These are phyloP conservation scores for Apophysomyces trapeziformis DNA, from an alignment of 371 early-diverging fungal species.

Conservation along the genomic window DNA sequence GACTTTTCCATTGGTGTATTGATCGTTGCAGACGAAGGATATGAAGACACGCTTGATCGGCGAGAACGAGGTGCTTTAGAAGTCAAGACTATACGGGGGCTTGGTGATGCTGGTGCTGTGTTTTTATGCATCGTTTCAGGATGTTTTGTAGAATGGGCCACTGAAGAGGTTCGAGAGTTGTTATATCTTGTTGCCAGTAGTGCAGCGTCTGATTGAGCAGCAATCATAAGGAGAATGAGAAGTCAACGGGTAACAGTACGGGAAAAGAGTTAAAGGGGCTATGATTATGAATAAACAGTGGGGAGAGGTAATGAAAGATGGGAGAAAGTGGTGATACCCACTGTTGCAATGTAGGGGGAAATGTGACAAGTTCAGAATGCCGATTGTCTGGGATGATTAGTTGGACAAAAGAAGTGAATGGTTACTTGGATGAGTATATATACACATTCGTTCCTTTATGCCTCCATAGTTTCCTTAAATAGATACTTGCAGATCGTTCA, in stretches of 20 bases:
- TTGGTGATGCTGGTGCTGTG: neutral
- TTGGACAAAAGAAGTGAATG: neutral
- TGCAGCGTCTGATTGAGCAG: neutral
- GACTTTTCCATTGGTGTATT: neutral
- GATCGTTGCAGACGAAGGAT: neutral
- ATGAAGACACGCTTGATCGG: constrained; percentile 1
- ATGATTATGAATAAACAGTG: neutral
- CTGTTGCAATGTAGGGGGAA: neutral
- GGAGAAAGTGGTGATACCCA: neutral
- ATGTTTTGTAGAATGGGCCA: neutral
- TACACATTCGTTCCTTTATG: neutral
- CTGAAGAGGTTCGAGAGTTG: neutral
- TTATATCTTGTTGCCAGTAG: neutral
- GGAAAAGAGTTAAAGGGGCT: neutral
- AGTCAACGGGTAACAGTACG: neutral
- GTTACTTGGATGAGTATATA: neutral
- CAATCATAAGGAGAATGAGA: neutral
- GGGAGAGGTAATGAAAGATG: constrained; percentile 1
- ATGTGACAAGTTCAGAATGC: neutral
- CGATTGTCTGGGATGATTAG: neutral
- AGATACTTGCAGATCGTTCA: neutral
- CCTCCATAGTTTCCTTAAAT: neutral
- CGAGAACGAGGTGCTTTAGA: constrained; percentile 2
- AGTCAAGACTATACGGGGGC: neutral
- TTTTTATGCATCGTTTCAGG: neutral